Evolutionary conservation across 1,284 basidiomycete species (phyloP).

Genomic region (Spongiforma sp.): DNA sequence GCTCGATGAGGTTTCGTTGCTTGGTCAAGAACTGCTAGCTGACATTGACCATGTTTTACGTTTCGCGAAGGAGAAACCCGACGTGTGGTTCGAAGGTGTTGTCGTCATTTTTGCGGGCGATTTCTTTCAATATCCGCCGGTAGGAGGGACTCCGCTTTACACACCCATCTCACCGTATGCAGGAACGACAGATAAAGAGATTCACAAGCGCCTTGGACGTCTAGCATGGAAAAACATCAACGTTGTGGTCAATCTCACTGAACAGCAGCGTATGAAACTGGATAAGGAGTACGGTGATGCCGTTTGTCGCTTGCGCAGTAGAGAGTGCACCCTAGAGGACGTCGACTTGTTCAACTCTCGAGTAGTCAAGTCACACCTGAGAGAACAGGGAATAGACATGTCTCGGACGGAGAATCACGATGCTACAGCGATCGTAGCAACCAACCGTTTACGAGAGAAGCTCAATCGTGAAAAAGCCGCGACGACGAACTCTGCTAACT

Average conservation of each 20-base stretch:
- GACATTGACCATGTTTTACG: background rate
- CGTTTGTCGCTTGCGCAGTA: conserved; percentile 21
- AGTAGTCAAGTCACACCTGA: conserved; percentile 24
- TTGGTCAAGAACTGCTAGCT: background rate
- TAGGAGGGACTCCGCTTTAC: conserved; percentile 33
- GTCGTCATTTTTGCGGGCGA: conserved; percentile 14
- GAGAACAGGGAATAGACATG: background rate
- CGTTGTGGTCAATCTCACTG: conserved; percentile 27
- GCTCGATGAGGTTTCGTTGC: background rate
- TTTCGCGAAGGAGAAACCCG: background rate
- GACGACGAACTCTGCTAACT: background rate
- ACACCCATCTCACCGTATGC: conserved; percentile 21
- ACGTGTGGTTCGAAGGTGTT: background rate
- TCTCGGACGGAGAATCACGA: background rate
- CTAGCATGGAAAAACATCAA: conserved; percentile 39
- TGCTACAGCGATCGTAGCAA: background rate
- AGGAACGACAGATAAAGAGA: conserved; percentile 10
- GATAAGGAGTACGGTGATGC: conserved; percentile 36
- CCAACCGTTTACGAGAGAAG: background rate
- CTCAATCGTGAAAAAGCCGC: background rate
- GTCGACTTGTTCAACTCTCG: conserved; percentile 37
- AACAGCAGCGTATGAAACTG: conserved; percentile 38
- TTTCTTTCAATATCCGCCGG: conserved; percentile 28
- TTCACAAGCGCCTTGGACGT: conserved; percentile 10
- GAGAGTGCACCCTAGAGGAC: conserved; percentile 32